Conservation (phyloP, 345 rosid genomes). For the Microcos paniculata region DNA sequence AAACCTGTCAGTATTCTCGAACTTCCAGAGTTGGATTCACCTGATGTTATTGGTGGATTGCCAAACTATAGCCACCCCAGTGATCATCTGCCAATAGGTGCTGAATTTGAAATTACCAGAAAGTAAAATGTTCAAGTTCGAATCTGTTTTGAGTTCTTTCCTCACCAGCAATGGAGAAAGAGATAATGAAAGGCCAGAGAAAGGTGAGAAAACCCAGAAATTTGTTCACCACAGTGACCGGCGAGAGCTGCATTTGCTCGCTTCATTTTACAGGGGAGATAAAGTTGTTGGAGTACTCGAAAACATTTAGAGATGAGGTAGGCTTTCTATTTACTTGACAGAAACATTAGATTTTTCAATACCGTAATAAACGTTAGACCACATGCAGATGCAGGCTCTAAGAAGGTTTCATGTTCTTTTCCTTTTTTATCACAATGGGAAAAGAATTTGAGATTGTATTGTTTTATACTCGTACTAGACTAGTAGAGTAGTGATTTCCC, state of each 20-base stretch:
- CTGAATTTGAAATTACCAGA: constrained; percentile 60
- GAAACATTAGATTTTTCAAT: neutral
- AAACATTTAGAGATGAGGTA: neutral
- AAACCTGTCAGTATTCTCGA: constrained; percentile 66
- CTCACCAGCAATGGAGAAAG: neutral
- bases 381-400: too few relatives aligned
- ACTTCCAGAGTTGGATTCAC: constrained; percentile 55
- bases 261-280: too few relatives aligned
- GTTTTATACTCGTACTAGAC: too few relatives aligned
- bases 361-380: neutral
- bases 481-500: too few relatives aligned
- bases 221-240: neutral
- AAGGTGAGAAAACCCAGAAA: neutral
- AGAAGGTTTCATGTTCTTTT: too few relatives aligned
- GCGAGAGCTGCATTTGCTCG: neutral
- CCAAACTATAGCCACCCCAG: constrained; percentile 90
- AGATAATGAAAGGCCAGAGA: neutral
- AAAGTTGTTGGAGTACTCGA: too few relatives aligned
- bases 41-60: constrained; percentile 61
- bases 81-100: constrained; percentile 92
- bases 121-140: constrained; percentile 28
- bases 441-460: too few relatives aligned
- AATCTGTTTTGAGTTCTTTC: neutral
- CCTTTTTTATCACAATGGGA: too few relatives aligned
- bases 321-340: neutral